Base-by-base conservation (phyloP, 306 rosid genomes). In the Cucurbita pepo region DNA sequence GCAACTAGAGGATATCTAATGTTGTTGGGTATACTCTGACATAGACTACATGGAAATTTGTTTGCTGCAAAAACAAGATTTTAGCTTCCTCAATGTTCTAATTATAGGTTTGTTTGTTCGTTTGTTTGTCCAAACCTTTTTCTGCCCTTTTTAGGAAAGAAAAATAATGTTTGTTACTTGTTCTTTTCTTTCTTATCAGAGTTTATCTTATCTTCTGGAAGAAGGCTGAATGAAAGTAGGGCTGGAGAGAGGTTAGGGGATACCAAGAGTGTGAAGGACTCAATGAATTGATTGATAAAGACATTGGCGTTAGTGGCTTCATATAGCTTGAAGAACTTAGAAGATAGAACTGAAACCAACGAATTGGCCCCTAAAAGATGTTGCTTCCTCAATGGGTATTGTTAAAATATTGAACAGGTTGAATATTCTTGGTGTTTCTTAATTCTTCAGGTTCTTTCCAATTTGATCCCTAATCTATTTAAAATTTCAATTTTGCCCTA, bases 181-280 rank as follows among this genome's bases (percentile, higher is more conserved):
- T 18, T 43, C 0, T 36, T 41, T 64, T 43, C 1, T 37, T 61
- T n/a, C 13, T 9, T 12, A 43, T 65, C 36, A 52, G 59, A 53
- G 25, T 71, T 10, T 6, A 16, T 71, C 75, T 71, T 71, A 16
- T 71, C 75, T 71, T 71, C 3, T n/a, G 50, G 50, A 52, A 16
- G 47, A 71, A 53, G 75, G 30, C 16, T 52, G 61, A 52, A 53
- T 52, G 61, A 52, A 53, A 25, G 15, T 52, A 34, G 75, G 4
- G 11, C 10, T 3, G 18, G 64, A 54, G 36, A 69, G 45, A 55
- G 75, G 52, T 36, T 36, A 55, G 15, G 15, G 53, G 75, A 72
- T 72, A 54, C 75, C 8, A 72, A 72, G 64, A 72, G 64, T 72
- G 75, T 54, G 37, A 72, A 53, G 63, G 61, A 72, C 75, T 55